Percentiles rank a stretch among this genome's conserved stretches.
phyloP scores from a whole-genome alignment of 129 eudicot genomes.

The Glebionis coronaria region DNA sequence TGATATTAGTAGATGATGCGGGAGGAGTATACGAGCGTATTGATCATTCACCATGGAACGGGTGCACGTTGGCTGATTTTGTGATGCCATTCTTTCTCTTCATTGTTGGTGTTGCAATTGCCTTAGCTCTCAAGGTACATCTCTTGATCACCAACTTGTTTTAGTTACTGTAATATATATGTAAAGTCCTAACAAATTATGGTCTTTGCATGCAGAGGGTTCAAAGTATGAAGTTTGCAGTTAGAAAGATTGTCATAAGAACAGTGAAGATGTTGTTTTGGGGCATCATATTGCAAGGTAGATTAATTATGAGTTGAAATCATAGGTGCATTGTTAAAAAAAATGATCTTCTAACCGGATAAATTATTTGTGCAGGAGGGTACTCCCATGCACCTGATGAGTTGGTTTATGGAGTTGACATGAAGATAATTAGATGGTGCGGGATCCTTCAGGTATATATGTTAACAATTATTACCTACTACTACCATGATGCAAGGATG shows the following conservation, averaged over 20 bases:
- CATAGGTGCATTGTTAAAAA: background rate
- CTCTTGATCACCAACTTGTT: background rate
- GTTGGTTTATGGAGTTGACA: conserved; percentile 64
- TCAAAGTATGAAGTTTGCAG: conserved; percentile 45
- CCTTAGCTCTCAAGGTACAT: conserved; percentile 77
- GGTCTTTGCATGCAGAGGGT: conserved; percentile 51
- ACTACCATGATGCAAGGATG: background rate
- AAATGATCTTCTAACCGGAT: background rate
- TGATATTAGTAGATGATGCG: conserved; percentile 86
- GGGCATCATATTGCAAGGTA: conserved; percentile 87
- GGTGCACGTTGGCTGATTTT: conserved; percentile 84
- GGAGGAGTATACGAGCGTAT: conserved; percentile 60
- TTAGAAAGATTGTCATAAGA: conserved; percentile 59
- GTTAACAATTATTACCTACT: background rate
- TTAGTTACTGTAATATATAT: too few species aligned
- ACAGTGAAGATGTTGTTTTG: conserved; percentile 77
- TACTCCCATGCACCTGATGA: conserved; percentile 78
- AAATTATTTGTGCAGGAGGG: conserved; percentile 49
- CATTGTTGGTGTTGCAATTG: conserved; percentile 84
- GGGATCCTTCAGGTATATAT: conserved; percentile 81
- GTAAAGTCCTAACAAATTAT: background rate
- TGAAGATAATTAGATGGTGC: conserved; percentile 74
- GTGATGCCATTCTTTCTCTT: conserved; percentile 91
- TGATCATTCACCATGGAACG: conserved; percentile 90
- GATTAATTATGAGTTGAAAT: background rate